These are phyloP conservation scores for Suillus brevipes DNA, from an alignment of 768 basidiomycete genomes.

Conservation along the genomic window DNA sequence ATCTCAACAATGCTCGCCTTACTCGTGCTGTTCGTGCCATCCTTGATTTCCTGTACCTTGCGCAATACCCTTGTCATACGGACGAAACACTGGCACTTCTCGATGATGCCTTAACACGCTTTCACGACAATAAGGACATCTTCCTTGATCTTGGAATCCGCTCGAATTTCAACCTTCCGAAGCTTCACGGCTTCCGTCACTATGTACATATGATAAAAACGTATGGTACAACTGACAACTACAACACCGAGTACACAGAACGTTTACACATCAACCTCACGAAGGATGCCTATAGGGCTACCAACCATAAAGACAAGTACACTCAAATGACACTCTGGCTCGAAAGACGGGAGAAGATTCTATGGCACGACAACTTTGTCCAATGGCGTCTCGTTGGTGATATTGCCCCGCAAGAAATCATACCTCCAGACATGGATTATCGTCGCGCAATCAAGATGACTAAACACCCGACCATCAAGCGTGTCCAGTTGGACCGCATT, in stretches of 20 bases:
- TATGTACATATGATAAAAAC: slow-evolving; percentile 34
- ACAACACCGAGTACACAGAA: slow-evolving; percentile 39
- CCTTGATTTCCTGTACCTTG: slow-evolving; percentile 1
- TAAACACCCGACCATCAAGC: slow-evolving; percentile 24
- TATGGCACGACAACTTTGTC: slow-evolving; percentile 24
- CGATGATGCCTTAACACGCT: no score
- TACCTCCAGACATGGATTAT: slow-evolving; percentile 13
- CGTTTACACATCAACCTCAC: slow-evolving; percentile 26
- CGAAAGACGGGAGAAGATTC: slow-evolving; percentile 33
- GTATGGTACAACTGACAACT: slow-evolving; percentile 41
- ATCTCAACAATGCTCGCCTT: slow-evolving; percentile 4
- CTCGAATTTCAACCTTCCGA: slow-evolving; percentile 24
- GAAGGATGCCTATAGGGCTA: slow-evolving; percentile 27
- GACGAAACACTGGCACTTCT: slow-evolving; percentile 34
- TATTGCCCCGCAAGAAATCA: not conserved
- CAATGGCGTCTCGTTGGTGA: slow-evolving; percentile 19
- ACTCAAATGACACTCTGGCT: slow-evolving; percentile 42
- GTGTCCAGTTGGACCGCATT: slow-evolving; percentile 24
- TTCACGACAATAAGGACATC: no score
- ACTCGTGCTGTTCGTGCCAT: slow-evolving; percentile 6
- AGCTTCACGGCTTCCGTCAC: slow-evolving; percentile 40
- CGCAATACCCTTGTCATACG: slow-evolving; percentile 26
- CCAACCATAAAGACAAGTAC: slow-evolving; percentile 37
- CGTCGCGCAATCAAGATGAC: slow-evolving; percentile 22
- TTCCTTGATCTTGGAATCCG: no score